Evolutionary conservation across 2,329 filamentous ascomycete species (phyloP).

Genomic region (Nothophoma quercina): DNA sequence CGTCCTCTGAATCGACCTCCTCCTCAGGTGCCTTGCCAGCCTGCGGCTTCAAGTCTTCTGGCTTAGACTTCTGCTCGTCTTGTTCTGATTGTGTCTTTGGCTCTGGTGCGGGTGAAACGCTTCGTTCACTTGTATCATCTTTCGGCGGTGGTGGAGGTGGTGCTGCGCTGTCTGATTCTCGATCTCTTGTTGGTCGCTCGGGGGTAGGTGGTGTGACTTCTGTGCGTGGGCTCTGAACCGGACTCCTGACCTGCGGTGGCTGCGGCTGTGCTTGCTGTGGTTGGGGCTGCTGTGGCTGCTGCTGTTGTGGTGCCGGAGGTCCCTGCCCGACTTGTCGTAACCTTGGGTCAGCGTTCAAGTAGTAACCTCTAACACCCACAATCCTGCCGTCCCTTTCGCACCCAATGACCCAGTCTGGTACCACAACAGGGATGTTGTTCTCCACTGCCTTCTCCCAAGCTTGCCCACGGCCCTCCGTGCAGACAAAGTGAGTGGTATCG

Average conservation of each 20-base stretch:
- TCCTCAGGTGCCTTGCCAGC: constrained; percentile 36
- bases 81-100: constrained; percentile 38
- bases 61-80: constrained; percentile 44
- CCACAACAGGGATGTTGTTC: constrained; percentile 96
- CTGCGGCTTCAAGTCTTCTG: constrained; percentile 43
- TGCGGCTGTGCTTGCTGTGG: constrained; percentile 24
- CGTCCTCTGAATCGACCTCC: constrained; percentile 35
- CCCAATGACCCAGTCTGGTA: constrained; percentile 97
- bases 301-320: constrained; percentile 33
- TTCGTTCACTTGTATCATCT: constrained; percentile 36
- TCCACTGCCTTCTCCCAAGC: constrained; percentile 97
- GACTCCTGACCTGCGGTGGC: constrained; percentile 38
- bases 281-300: constrained; percentile 21
- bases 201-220: constrained; percentile 61
- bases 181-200: constrained; percentile 46
- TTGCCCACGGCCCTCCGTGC: constrained; percentile 86
- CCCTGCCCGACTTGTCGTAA: constrained; percentile 61
- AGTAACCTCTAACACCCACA: constrained; percentile 93
- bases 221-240: constrained; percentile 55
- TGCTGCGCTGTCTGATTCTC: constrained; percentile 31
- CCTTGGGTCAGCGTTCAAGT: constrained; percentile 83
- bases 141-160: constrained; percentile 48
- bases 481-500: constrained; percentile 98
- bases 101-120: constrained; percentile 34
- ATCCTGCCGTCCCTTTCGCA: constrained; percentile 93